These are phyloP conservation scores for Neurospora pannonica DNA, from an alignment of 495 filamentous ascomycete genomes.

Conservation along the genomic window DNA sequence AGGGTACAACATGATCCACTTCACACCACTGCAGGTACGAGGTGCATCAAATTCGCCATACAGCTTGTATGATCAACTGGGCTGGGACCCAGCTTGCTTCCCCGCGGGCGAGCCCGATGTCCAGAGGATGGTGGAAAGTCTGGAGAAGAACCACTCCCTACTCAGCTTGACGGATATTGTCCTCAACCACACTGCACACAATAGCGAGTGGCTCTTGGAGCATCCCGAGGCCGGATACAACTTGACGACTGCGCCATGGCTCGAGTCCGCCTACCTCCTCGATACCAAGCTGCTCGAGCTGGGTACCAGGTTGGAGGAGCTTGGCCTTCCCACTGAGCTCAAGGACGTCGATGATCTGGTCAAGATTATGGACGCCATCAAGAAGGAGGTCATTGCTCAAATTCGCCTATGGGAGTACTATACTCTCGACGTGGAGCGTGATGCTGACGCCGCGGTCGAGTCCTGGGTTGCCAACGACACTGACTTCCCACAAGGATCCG, in stretches of 20 bases:
- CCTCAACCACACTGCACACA: slow-evolving; percentile 95
- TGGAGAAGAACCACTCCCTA: slow-evolving; percentile 78
- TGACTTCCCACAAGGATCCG: slow-evolving; percentile 34
- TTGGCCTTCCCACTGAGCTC: slow-evolving; percentile 67
- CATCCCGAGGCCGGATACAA: slow-evolving; percentile 97
- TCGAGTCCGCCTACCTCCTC: slow-evolving; percentile 77
- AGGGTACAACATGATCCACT: slow-evolving; percentile 98
- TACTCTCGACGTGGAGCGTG: slow-evolving; percentile 65
- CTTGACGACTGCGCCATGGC: slow-evolving; percentile 83
- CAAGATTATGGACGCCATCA: slow-evolving; percentile 74
- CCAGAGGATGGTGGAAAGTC: slow-evolving; percentile 59
- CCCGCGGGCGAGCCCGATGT: slow-evolving; percentile 83
- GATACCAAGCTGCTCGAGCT: slow-evolving; percentile 78
- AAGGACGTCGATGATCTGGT: slow-evolving; percentile 64
- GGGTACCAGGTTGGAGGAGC: slow-evolving; percentile 52
- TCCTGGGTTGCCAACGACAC: slow-evolving; percentile 56
- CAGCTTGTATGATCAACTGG: slow-evolving; percentile 85
- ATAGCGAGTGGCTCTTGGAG: slow-evolving; percentile 86
- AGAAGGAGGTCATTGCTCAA: slow-evolving; percentile 64
- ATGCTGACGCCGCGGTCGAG: slow-evolving; percentile 56
- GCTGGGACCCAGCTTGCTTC: slow-evolving; percentile 75
- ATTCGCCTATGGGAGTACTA: slow-evolving; percentile 92
- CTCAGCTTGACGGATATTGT: slow-evolving; percentile 93
- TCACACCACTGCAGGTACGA: slow-evolving; percentile 84
- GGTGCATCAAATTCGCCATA: slow-evolving; percentile 93